Evolutionary conservation across 192 early-diverging fungal genomes (phyloP), one percentile per base, ranked within the genome.

Genomic region (Backusella westeae): DNA sequence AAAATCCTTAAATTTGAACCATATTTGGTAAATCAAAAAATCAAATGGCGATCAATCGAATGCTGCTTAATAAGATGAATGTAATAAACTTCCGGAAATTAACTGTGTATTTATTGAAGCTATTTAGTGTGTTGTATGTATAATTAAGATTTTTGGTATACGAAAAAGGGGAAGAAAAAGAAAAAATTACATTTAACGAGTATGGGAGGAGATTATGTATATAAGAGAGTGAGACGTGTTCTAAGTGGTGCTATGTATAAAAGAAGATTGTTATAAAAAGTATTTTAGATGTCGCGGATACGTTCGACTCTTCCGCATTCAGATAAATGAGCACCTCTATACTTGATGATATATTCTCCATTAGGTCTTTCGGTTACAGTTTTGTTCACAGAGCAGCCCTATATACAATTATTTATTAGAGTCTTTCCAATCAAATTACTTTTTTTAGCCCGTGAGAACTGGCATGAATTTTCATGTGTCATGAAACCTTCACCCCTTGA

Each of bases 361-460:
- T 84, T 83, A 74, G 82, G 85, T 42, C 80, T 83, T 39, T 84
- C 84, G 6, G 86, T 86, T n/a, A 89, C 88, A 1, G 88, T 89
- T 70, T 89, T 89, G 66, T 89, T 89, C 19, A 89, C 88, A 36
- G 75, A 81, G 35, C 78, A 80, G 12, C 81, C 73, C 68, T 78
- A 75, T 32, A 32, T 3, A 32, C 32, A 32, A 32, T 32, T 32
- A 32, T 32, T 32, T 32, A 32, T 32, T 32, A 32, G 41, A 32
- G 41, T 69, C 17, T 69, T 63, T 23, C 56, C 23, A 59, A 72
- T 72, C 15, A 72, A 17, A 35, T 72, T 72, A 15, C 29, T 44
- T 34, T 49, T 39, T 52, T 52, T 53, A 38, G 67, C 38, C 67
- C 71, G 72, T 63, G 72, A 63, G 72, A 74, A 63, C 8, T 38